phyloP scores from a whole-genome alignment of 2,329 filamentous ascomycete genomes.

The Aureobasidium sp. region DNA sequence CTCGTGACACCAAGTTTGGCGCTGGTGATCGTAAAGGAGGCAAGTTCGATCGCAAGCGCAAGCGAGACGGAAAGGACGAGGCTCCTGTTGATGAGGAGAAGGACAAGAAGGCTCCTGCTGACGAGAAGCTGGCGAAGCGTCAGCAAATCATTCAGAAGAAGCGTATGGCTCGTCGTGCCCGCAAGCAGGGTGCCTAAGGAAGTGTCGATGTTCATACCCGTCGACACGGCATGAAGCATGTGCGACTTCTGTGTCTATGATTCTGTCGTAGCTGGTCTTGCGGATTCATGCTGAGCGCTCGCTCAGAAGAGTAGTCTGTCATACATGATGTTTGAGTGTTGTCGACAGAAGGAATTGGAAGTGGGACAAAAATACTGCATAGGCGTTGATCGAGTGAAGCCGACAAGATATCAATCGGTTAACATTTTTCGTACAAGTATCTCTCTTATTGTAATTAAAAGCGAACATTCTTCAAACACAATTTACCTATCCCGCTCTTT shows the following conservation, averaged over 20 bases:
- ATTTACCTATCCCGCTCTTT: neutral
- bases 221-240: neutral
- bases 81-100: constrained; percentile 13
- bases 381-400: neutral
- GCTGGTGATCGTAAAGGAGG: constrained; percentile 17
- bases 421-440: neutral
- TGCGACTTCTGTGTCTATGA: neutral
- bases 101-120: constrained; percentile 30
- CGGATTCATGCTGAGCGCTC: neutral
- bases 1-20: constrained; percentile 3
- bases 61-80: constrained; percentile 25
- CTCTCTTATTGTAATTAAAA: neutral
- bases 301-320: neutral
- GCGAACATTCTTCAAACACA: neutral
- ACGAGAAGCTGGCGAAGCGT: constrained; percentile 50
- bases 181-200: constrained; percentile 28
- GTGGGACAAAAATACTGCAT: neutral
- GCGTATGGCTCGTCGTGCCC: constrained; percentile 56
- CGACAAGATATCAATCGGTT: neutral
- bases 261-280: neutral
- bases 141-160: constrained; percentile 83
- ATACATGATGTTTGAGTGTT: neutral
- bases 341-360: neutral
- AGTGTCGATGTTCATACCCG: neutral
- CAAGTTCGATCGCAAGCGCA: constrained; percentile 29